Percentiles rank a stretch among this genome's conserved stretches.
phyloP scores from a whole-genome alignment of 2,329 filamentous ascomycete genomes.

The Ceratocystiopsis brevicomis region DNA sequence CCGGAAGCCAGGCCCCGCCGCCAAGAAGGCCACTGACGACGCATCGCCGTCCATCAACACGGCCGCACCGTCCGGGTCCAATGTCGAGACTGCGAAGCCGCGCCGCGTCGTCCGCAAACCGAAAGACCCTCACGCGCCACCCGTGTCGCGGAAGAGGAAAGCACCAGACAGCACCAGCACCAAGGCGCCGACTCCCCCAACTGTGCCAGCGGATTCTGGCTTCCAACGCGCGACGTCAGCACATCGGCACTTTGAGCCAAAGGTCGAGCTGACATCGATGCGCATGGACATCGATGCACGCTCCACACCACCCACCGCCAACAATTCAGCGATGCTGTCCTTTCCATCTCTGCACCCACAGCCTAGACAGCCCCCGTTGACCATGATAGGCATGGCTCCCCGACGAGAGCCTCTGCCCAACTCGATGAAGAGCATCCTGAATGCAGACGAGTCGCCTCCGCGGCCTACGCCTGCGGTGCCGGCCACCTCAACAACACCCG shows the following conservation, averaged over 20 bases:
- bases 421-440: slow-evolving; percentile 38
- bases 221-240: slow-evolving; percentile 4
- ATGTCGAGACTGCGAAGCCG: slow-evolving; percentile 17
- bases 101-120: slow-evolving; percentile 28
- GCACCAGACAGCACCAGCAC: no score
- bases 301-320: slow-evolving; percentile 9
- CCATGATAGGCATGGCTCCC: slow-evolving; percentile 23
- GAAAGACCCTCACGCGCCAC: slow-evolving; percentile 37
- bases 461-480: slow-evolving; percentile 16
- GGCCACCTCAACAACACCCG: slow-evolving; percentile 20
- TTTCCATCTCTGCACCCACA: slow-evolving; percentile 10
- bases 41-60: background rate
- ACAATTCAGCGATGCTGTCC: no score
- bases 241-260: slow-evolving; percentile 5
- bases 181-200: slow-evolving; percentile 17
- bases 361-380: slow-evolving; percentile 5
- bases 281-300: slow-evolving; percentile 16
- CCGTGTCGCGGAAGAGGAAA: slow-evolving; percentile 34
- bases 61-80: slow-evolving; percentile 14
- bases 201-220: background rate
- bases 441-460: slow-evolving; percentile 29
- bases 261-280: slow-evolving; percentile 21
- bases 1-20: slow-evolving; percentile 38
- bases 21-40: slow-evolving; percentile 11
- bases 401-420: slow-evolving; percentile 32